Evolutionary conservation across 2,329 filamentous ascomycete species (phyloP), one percentile per base, ranked within the genome.

Genomic region (Onygena corvina): DNA sequence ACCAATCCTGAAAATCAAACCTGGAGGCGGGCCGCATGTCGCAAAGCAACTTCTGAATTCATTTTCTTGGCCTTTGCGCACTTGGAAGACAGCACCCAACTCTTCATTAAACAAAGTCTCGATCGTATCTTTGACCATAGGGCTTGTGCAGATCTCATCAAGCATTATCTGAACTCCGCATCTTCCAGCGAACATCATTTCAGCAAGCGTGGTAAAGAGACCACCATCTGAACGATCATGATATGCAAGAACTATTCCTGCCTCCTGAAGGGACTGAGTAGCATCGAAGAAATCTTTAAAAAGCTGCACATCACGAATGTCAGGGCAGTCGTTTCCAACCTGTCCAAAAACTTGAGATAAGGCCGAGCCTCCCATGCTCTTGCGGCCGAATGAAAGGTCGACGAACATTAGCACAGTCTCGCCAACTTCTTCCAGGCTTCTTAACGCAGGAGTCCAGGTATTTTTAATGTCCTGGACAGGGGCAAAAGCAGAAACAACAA

Each of bases 141-240:
- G 79, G 52, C 78, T 79, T 23, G 76, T 69, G 54, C 66, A 71
- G 40, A 72, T 69, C 49, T 76, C 77, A 62, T 95, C 89, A 50
- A 95, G 73, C 74, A 86, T 84, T 52, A 96, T 74, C 57, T 93
- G 85, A 25, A 87, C 76, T 53, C 90, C 92, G 60, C 86, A 93
- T 50, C 89, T 84, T 23, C 92, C 92, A 27, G 92, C 90, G 64
- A 96, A 96, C 80, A 94, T 93, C 92, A 96, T 96, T 69, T 98
- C 92, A 2, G 82, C 86, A 29, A 96, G 70, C 4, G 90, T 89
- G 1, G 90, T 92, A 62, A 96, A 79, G 7, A 96, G 72, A 60
- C 92, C 92, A 65, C 90, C 92, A 64, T 96, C 90, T 0, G 88
- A 95, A 42, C 85, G 78, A 67, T 96, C 92, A 64, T 96, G 92